Conservation (phyloP, 306 rosid species). For the Styphnolobium japonicum region DNA sequence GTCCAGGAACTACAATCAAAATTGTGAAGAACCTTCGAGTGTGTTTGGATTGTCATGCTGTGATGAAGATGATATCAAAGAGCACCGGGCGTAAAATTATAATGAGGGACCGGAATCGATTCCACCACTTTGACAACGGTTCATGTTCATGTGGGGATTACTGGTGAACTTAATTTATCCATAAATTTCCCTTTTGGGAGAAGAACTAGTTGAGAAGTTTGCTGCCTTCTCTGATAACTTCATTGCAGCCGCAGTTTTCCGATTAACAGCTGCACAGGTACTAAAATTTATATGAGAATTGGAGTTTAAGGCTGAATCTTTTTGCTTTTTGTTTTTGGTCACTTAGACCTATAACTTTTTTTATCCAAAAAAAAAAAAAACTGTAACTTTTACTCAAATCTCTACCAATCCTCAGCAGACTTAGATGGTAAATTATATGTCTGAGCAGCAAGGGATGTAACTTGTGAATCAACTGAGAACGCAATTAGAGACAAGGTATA, state of each 20-base stretch:
- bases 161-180: slow-evolving; percentile 46
- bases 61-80: slow-evolving; percentile 66
- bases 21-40: slow-evolving; percentile 78
- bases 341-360: background rate
- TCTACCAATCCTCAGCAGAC: background rate
- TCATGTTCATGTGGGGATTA: slow-evolving; percentile 74
- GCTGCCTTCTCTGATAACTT: background rate
- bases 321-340: no score
- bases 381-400: background rate
- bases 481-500: no score
- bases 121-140: slow-evolving; percentile 79
- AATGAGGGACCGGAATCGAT: slow-evolving; percentile 75
- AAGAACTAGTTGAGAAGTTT: background rate
- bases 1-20: slow-evolving; percentile 59
- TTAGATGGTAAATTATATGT: background rate
- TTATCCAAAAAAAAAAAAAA: no score
- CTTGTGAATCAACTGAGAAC: no score
- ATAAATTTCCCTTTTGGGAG: background rate
- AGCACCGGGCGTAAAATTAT: slow-evolving; percentile 61
- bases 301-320: background rate
- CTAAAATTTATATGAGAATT: background rate
- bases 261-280: background rate
- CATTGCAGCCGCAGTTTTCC: background rate
- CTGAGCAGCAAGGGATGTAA: no score
- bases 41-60: slow-evolving; percentile 76